Base-by-base conservation (phyloP, 495 filamentous ascomycete species). In the Daldinia decipiens region DNA sequence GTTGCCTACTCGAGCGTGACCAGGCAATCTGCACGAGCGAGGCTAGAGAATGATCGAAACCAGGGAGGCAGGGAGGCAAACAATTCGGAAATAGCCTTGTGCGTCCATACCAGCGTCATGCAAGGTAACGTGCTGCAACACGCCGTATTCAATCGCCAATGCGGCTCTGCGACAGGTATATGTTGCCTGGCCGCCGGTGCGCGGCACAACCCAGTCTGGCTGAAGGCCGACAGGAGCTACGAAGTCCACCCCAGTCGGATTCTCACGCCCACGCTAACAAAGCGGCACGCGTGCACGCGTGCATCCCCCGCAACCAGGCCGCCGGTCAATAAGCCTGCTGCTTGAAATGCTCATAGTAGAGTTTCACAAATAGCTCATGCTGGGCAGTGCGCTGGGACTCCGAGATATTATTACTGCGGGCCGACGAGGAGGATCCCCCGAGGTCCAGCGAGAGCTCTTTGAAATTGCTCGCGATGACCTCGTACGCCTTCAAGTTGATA, bases 291-390 rank as follows among this genome's bases (percentile, higher is more conserved):
- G 43, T 47, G 43, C 43, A 12, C 19, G 19, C 19, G 43, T 47
- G 43, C 43, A 21, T 47, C 43, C 32, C 43, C 43, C 43, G 13
- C 27, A 59, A 13, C 34, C 52, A 34, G 26, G 9, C 19, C 39
- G 0, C 34, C 65, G 21, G 32, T 66, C 52, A 64, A 11, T 67
- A 64, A 51, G 59, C 65, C 38, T 65, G 34, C 29, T 40, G 59
- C 59, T 60, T 68, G 31, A 73, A 71, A 34, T 73, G 50, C 50
- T 71, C 69, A n/a, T 66, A 71, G 31, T 71, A 71, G 1, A 68
- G 29, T 36, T 67, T 73, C 2, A 72, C 59, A 6, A 68, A 53
- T 21, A 73, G 52, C 51, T 75, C 69, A 8, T 73, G 69, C 63
- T 73, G 67, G 12, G 58, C 66, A 5, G 68, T 75, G 32, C 74